These are phyloP conservation scores for Agaricus sinodeliciosus DNA, from an alignment of 768 basidiomycete species.

Conservation along the genomic window DNA sequence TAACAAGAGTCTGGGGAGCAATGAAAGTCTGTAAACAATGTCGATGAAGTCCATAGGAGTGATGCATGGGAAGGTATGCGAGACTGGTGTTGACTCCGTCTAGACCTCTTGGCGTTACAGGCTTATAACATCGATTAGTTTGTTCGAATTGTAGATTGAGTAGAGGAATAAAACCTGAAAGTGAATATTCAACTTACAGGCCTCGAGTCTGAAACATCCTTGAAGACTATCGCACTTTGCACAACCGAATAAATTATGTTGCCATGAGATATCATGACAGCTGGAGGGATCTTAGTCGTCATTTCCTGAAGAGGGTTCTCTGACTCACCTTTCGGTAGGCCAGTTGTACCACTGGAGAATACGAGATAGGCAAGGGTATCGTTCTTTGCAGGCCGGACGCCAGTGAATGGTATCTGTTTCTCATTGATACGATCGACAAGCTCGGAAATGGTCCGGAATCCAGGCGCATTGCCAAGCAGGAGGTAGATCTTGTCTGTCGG, in stretches of 20 bases:
- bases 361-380: constrained; percentile 61
- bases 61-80: constrained; percentile 60
- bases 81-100: constrained; percentile 40
- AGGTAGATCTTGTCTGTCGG: constrained; percentile 40
- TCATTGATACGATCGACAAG: constrained; percentile 33
- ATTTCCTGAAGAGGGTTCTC: background rate
- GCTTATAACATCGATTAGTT: constrained; percentile 18
- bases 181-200: too few relatives aligned
- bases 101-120: constrained; percentile 30
- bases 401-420: constrained; percentile 31
- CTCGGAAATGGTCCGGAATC: constrained; percentile 29
- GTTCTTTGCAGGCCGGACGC: constrained; percentile 35
- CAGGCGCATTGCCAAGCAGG: constrained; percentile 29
- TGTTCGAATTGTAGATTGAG: too few relatives aligned
- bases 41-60: constrained; percentile 51
- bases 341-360: constrained; percentile 75
- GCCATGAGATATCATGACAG: constrained; percentile 67
- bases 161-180: too few relatives aligned
- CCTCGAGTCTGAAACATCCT: too few relatives aligned
- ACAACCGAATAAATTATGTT: constrained; percentile 40
- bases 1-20: constrained; percentile 37
- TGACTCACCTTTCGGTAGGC: constrained; percentile 58
- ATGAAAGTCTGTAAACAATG: constrained; percentile 43
- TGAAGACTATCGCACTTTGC: background rate
- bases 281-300: constrained; percentile 23